Evolutionary conservation across 208 protist genomes (phyloP), one percentile per base, ranked within the genome.

Genomic region (Trypanosoma theileri): DNA sequence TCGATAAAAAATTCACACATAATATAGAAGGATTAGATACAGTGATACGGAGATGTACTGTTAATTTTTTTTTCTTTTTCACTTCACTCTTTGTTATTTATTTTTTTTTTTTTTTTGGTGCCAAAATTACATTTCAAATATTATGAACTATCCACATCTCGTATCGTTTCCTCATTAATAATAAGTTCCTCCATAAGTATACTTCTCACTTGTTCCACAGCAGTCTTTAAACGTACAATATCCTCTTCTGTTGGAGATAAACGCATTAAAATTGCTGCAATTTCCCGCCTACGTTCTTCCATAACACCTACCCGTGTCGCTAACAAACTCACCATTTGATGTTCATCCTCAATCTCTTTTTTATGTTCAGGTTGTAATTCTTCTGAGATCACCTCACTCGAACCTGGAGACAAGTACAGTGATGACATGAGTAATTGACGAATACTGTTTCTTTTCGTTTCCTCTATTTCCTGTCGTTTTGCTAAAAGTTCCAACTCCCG

Each of bases 381-480:
- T 24, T 40, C 62, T 19, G 50, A 11, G n/a, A 44, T 11, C 1
- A 1, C 50, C 7, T 69, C 63, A 26, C 28, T 42, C 9, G 58
- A 54, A 51, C 57, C 41, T 35, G 68, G 21, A 24, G 69, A 76
- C 53, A 60, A 42, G 4, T 50, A 6, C 19, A 85, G 26, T 11
- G 76, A 69, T 8, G 40, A 28, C 69, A 72, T 64, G 26, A 85
- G 56, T n/a, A 78, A 24, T 19, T 75, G 73, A 45, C 69, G 62
- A 22, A 84, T 58, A 52, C 68, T 79, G 50, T 85, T 84, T n/a
- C 72, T 57, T 28, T 71, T 69, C 9, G 55, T 59, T 71, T 86
- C 78, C 41, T 79, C 75, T 1, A 79, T 28, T 61, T 86, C 75
- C 52, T 90, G 84, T 62, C 75, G 70, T 59, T 86, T 86, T 22